Evolutionary conservation across 768 basidiomycete genomes (phyloP).

Genomic region (Suillus occidentalis): DNA sequence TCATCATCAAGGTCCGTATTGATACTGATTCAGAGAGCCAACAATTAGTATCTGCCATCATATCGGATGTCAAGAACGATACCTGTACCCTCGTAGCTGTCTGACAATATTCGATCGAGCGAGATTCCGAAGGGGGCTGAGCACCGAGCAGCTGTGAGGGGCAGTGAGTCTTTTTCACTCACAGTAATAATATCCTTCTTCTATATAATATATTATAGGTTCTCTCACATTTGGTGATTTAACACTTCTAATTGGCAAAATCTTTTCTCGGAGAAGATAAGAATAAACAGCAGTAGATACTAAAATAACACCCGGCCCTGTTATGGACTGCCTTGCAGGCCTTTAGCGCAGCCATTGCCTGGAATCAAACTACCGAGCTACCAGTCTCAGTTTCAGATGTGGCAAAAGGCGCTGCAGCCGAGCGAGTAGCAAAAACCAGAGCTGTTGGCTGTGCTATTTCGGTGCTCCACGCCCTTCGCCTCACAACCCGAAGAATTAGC

Average conservation of each 20-base stretch:
- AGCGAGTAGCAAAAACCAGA: not conserved
- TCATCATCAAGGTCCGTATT: not conserved
- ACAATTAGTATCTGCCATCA: not conserved
- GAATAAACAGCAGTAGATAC: not conserved
- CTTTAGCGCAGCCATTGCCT: not conserved
- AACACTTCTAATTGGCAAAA: not conserved
- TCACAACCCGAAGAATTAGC: conserved; percentile 16
- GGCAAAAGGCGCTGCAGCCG: not conserved
- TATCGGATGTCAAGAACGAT: not conserved
- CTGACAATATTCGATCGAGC: not conserved
- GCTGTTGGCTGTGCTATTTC: not conserved
- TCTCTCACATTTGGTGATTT: not conserved
- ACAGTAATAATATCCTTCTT: not conserved
- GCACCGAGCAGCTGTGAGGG: not conserved
- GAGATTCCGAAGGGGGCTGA: not conserved
- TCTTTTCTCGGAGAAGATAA: not conserved
- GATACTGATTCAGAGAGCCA: not conserved
- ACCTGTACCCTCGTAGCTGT: not conserved
- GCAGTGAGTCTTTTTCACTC: not conserved
- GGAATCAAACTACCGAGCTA: not conserved
- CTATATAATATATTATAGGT: not conserved
- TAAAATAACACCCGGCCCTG: not conserved
- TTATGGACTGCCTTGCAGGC: not conserved
- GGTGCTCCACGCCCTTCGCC: conserved; percentile 12
- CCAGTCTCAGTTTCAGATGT: not conserved